These are phyloP conservation scores for Amanita pallidorosea DNA, from an alignment of 768 basidiomycete species.

Conservation along the genomic window DNA sequence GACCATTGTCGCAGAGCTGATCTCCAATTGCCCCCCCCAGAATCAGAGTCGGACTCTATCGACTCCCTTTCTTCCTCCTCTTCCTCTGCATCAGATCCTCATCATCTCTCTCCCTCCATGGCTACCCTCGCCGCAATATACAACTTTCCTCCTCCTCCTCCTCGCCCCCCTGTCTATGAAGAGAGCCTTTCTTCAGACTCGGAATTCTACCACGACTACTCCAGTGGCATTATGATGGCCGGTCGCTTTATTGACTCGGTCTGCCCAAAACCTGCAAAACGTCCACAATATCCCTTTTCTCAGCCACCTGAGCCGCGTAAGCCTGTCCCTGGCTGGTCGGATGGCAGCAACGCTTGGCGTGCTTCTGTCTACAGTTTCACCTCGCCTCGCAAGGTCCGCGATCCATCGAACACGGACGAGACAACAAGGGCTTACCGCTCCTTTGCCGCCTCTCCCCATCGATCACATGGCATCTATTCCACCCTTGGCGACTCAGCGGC, in stretches of 20 bases:
- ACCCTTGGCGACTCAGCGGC: constrained; percentile 24
- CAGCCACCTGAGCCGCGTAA: constrained; percentile 25
- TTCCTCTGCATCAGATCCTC: constrained; percentile 22
- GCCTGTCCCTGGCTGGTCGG: constrained; percentile 58
- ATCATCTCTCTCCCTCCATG: constrained; percentile 17
- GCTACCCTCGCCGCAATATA: constrained; percentile 23
- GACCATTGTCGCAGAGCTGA: constrained; percentile 63
- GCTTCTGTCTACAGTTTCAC: constrained; percentile 46
- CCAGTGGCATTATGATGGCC: constrained; percentile 62
- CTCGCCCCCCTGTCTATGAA: constrained; percentile 33
- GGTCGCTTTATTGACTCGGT: constrained; percentile 38
- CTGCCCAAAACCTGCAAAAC: constrained; percentile 30
- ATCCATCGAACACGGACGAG: constrained; percentile 19
- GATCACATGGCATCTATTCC: constrained; percentile 37
- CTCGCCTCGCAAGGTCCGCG: constrained; percentile 24
- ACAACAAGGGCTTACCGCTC: constrained; percentile 28
- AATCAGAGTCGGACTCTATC: constrained; percentile 25
- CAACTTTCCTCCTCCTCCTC: constrained; percentile 44
- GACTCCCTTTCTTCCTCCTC: constrained; percentile 7
- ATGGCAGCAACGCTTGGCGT: constrained; percentile 60
- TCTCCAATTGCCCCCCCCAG: constrained; percentile 22
- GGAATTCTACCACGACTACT: constrained; percentile 30
- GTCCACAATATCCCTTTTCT: constrained; percentile 19
- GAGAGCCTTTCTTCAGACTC: constrained; percentile 12
- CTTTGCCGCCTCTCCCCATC: constrained; percentile 41